A percentile compares a stretch with the other conserved stretches of the same genome.
Conservation (phyloP, 2,329 filamentous ascomycete species). For the Ophiostoma montium region DNA sequence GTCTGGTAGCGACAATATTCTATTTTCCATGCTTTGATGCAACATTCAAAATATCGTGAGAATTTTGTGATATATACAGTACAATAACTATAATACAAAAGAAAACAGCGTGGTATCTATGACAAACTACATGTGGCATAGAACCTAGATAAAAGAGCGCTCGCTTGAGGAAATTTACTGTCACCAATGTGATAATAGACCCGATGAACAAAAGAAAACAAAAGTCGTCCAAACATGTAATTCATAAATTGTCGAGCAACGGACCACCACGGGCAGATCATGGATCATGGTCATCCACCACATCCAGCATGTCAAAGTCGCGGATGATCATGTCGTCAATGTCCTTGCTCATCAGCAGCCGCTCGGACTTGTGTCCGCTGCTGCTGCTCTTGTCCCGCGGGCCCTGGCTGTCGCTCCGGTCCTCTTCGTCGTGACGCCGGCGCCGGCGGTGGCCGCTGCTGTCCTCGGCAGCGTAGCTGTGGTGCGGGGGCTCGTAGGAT, state of each 20-base stretch:
- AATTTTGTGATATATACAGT: too few species aligned
- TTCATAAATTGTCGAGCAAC: too few species aligned
- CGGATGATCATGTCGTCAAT: slow-evolving; percentile 18
- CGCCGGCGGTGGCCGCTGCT: slow-evolving; percentile 13
- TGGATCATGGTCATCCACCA: slow-evolving; percentile 20
- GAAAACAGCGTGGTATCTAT: too few species aligned
- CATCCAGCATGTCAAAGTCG: slow-evolving; percentile 25
- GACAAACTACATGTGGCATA: too few species aligned
- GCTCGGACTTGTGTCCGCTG: slow-evolving; percentile 9
- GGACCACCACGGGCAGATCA: slow-evolving; percentile 8
- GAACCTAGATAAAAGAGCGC: too few species aligned
- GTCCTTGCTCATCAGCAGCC: slow-evolving; percentile 13
- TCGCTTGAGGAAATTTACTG: too few species aligned
- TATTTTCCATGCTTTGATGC: neutral
- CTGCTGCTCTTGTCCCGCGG: neutral
- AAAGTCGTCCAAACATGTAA: too few species aligned
- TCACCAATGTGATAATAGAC: too few species aligned
- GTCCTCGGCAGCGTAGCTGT: slow-evolving; percentile 14
- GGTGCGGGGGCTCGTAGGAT: slow-evolving; percentile 15
- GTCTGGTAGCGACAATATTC: too few species aligned
- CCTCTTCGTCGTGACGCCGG: slow-evolving; percentile 9
- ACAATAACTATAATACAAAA: neutral
- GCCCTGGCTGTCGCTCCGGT: neutral
- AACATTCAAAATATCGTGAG: too few species aligned
- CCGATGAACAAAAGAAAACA: too few species aligned